phyloP scores from a whole-genome alignment of 306 rosid species.

The Quercus gilva region DNA sequence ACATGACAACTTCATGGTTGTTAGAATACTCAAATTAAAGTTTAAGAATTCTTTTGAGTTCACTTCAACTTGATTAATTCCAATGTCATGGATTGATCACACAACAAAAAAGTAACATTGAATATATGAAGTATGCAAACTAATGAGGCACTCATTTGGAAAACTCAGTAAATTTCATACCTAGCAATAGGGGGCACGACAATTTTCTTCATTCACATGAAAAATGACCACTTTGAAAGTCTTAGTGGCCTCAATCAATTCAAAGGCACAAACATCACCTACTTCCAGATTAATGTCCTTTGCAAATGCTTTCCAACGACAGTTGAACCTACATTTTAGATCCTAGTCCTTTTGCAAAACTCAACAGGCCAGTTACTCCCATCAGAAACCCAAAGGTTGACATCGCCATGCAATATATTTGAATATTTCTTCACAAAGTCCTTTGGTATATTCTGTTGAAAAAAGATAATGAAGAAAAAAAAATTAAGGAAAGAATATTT shows the following conservation, averaged over 20 bases:
- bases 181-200: background rate
- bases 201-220: background rate
- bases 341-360: background rate
- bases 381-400: background rate
- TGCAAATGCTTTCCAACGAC: conserved; percentile 3
- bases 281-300: background rate
- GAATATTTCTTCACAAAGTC: background rate
- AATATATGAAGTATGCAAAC: background rate
- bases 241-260: background rate
- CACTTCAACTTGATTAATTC: too few relatives aligned
- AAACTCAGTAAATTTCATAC: background rate
- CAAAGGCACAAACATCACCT: background rate
- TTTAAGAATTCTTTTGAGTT: too few relatives aligned
- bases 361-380: background rate
- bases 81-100: too few relatives aligned
- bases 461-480: background rate
- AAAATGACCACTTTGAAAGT: background rate
- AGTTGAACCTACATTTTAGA: background rate
- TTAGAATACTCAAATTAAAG: too few relatives aligned
- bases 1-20: too few relatives aligned
- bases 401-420: too few relatives aligned
- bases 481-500: background rate
- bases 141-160: background rate
- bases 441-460: background rate
- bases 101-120: background rate